These are phyloP conservation scores for Penicillium nucicola DNA, from an alignment of 495 filamentous ascomycete species.

Conservation along the genomic window DNA sequence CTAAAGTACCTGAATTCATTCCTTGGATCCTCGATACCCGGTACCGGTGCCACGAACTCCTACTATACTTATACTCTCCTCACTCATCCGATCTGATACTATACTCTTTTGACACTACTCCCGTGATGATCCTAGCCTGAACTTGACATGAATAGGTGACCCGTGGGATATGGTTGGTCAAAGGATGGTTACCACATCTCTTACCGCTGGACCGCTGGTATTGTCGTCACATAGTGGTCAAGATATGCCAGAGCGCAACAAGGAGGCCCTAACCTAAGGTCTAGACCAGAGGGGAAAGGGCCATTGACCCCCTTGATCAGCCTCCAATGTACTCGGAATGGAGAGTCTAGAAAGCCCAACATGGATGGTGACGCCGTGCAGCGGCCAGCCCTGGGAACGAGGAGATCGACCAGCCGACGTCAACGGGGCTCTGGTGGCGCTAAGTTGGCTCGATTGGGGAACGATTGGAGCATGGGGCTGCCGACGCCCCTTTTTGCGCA, in stretches of 20 bases:
- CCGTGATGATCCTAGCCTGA: too few relatives aligned
- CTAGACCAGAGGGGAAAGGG: conserved; percentile 1
- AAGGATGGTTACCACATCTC: too few relatives aligned
- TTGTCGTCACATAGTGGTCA: too few relatives aligned
- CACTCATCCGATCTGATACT: too few relatives aligned
- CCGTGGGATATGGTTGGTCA: too few relatives aligned
- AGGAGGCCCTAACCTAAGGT: neutral
- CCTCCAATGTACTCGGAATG: neutral
- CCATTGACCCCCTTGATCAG: neutral
- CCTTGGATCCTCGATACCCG: too few relatives aligned
- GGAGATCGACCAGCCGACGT: conserved; percentile 10
- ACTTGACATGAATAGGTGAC: too few relatives aligned
- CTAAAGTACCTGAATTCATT: too few relatives aligned
- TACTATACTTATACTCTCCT: too few relatives aligned
- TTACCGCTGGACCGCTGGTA: too few relatives aligned
- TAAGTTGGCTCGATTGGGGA: conserved; percentile 5
- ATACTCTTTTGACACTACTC: too few relatives aligned
- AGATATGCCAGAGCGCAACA: neutral
- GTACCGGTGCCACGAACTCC: too few relatives aligned
- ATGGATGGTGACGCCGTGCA: conserved; percentile 1
- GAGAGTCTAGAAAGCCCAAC: neutral
- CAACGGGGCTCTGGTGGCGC: conserved; percentile 7
- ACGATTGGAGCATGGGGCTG: neutral
- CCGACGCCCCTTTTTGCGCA: neutral
- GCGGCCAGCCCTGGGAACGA: conserved; percentile 2